Base-by-base conservation (phyloP, 768 basidiomycete genomes). In the Amanita pseudoporphyria region DNA sequence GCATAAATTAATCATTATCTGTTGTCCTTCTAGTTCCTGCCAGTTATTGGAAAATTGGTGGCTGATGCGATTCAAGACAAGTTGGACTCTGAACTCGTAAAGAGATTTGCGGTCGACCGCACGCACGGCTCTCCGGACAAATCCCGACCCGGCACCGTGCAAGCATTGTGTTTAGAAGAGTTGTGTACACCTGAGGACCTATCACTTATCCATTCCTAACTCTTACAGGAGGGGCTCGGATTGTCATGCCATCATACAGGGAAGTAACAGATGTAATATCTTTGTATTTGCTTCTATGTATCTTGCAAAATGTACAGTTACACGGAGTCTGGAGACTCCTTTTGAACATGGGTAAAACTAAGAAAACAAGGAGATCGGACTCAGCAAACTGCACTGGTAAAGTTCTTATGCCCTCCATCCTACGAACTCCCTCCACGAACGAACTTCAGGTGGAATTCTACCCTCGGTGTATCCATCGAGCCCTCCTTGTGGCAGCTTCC, bases 381-480 rank as follows among this genome's bases (percentile, higher is more conserved):
- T n/a, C n/a, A n/a, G n/a, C n/a, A 28, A 28, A 28, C 7, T 28
- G 26, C 7, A 28, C 32, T 21, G 3, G 2, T 5, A 31, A 14
- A 10, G 28, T 36, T 21, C 53, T 73, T 57, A 89, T 32, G 81
- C 84, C 46, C 76, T 75, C 53, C 69, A 68, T 12, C 89, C 89
- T 38, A 92, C 79, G 63, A 90, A 97, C 64, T 94, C 88, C 51
- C 78, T 71, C 94, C 94, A 97, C 28, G 89, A 90, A 58, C 77
- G 78, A 59, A 99, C 93, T 64, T 97, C 95, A 1, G 84, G 74
- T 28, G 95, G 95, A 56, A 95, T 84, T 30, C 73, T 80, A 16
- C 93, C 95, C 65, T 97, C 93, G 28, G 72, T 71, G 63, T 98
- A 99, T 19, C 75, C 74, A 55, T 75, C 67, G 60, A 94, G 67